Percentiles rank a stretch among this genome's conserved stretches.
Conservation (phyloP, 129 eudicot genomes). For the Pittosporum tobira region DNA sequence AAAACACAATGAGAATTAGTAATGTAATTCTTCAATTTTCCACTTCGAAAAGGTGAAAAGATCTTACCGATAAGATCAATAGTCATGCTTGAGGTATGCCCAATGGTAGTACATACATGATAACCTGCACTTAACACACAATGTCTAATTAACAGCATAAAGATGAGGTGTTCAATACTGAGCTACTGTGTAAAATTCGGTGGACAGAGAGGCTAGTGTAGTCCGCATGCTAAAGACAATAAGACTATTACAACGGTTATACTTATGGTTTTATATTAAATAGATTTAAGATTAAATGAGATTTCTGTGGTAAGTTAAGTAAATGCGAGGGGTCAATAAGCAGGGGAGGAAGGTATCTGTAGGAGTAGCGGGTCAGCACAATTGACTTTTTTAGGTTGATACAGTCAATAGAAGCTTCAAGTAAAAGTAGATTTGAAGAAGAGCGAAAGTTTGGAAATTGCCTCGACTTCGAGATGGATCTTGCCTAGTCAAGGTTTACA, state of each 20-base stretch:
- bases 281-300: too few species aligned
- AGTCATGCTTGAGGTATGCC: constrained; percentile 42
- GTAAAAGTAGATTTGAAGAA: too few species aligned
- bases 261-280: neutral
- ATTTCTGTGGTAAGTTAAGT: neutral
- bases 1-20: neutral
- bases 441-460: too few species aligned
- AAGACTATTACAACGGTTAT: constrained; percentile 1
- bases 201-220: neutral
- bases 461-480: too few species aligned
- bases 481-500: too few species aligned
- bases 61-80: constrained; percentile 58
- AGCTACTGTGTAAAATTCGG: neutral
- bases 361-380: too few species aligned
- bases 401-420: too few species aligned
- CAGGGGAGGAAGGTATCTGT: too few species aligned
- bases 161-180: neutral
- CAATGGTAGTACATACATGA: constrained; percentile 70
- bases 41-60: neutral
- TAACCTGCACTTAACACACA: constrained; percentile 50
- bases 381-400: too few species aligned
- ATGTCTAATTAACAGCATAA: constrained; percentile 2
- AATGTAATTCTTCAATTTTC: neutral
- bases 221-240: neutral
- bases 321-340: too few species aligned